Base-by-base conservation (phyloP, 2,329 filamentous ascomycete genomes). In the Pseudocercospora pini-densiflorae region DNA sequence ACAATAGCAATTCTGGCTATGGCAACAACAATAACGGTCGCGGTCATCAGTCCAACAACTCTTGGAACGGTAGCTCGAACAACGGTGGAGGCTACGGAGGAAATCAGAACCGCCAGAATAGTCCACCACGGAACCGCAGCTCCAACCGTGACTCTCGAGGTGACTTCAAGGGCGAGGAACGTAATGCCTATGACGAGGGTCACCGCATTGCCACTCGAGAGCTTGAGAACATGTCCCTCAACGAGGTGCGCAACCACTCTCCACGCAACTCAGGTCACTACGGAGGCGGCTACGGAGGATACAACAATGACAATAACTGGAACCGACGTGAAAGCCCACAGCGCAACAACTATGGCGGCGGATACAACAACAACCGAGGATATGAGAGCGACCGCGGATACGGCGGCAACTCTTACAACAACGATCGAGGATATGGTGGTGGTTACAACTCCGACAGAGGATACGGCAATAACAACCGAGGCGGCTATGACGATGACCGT, bases 121-220 rank as follows among this genome's bases (percentile, higher is more conserved):
- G 54, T 19, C 53, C 57, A n/a, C 19, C 24, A 10, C 55, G 63
- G 6, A 61, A 31, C n/a, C 59, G 55, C 10, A 66, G 64, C 55
- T 55, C 51, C 51, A 66, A 66, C 33, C 63, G 63, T 8, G 59
- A 59, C n/a, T 65, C 63, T 12, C 59, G 63, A 19, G 59, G 61
- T n/a, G 54, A 65, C 33, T 65, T 60, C 59, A 62, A 65, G 7
- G 54, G 61, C 19, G 61, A 66, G 6, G 64, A 66, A 21, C 60
- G 62, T 16, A 55, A 57, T 19, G 64, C 64, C 0, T 66, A 66
- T 12, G 64, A 66, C 21, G 64, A 66, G n/a, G 64, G 64, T 10
- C 57, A 61, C 5, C 64, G 64, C 40, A 63, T 66, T 31, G 64
- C 64, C 23, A 58, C 61, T 1, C 61, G 57, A 5, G 64, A 66